Percentiles rank a stretch among this genome's conserved stretches.
phyloP scores from a whole-genome alignment of 1,284 basidiomycete genomes.

The Ganoderma lucidum region DNA sequence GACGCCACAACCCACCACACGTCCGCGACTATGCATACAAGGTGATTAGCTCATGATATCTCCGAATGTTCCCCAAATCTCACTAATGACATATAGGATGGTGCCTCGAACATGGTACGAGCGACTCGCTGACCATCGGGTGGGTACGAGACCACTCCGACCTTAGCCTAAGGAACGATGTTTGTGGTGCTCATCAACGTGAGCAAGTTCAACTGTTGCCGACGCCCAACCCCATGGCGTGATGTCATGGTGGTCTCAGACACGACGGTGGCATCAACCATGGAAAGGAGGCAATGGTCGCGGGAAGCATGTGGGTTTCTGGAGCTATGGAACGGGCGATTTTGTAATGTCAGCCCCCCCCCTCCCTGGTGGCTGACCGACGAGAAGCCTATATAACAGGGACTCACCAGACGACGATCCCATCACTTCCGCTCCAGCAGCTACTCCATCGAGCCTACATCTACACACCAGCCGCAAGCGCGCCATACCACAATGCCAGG shows the following conservation, averaged over 20 bases:
- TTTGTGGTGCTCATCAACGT: too few species aligned
- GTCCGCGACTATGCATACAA: too few species aligned
- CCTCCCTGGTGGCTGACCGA: not conserved
- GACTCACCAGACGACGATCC: not conserved
- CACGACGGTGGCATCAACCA: not conserved
- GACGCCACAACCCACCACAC: too few species aligned
- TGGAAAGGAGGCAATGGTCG: constrained; percentile 1
- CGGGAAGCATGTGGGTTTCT: not conserved
- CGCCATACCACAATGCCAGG: constrained; percentile 23
- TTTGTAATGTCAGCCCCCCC: not conserved
- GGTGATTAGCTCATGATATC: too few species aligned
- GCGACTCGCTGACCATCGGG: too few species aligned
- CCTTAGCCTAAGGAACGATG: too few species aligned
- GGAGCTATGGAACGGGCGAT: not conserved
- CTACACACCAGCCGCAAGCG: not conserved
- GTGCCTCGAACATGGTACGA: too few species aligned
- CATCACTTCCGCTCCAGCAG: not conserved
- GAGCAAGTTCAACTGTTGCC: too few species aligned
- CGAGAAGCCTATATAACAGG: not conserved
- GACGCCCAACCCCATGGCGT: too few species aligned
- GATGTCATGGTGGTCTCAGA: not conserved
- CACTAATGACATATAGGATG: too few species aligned
- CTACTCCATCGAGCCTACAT: not conserved
- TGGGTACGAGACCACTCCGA: too few species aligned
- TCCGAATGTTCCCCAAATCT: too few species aligned